Conservation (phyloP, 2,329 filamentous ascomycete species). For the Clonostachys byssicola region DNA sequence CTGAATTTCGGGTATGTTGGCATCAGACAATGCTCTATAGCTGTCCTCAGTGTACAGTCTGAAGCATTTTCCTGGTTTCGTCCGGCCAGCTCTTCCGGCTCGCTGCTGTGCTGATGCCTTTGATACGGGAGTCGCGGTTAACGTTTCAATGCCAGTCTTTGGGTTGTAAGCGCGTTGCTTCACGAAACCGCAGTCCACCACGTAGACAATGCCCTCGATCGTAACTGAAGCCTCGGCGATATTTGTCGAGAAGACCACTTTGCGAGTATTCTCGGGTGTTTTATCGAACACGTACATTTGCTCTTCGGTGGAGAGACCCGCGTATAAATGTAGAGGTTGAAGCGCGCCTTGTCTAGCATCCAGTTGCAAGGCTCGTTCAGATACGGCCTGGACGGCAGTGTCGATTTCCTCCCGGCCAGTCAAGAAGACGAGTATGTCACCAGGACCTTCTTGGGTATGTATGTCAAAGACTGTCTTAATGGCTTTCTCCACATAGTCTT, state of each 20-base stretch:
- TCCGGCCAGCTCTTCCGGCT: conserved; percentile 85
- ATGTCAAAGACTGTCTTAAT: conserved; percentile 85
- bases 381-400: conserved; percentile 70
- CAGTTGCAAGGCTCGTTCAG: conserved; percentile 64
- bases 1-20: conserved; percentile 86
- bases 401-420: conserved; percentile 95
- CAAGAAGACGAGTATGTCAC: conserved; percentile 87
- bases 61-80: conserved; percentile 89
- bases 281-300: conserved; percentile 95
- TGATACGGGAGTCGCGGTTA: conserved; percentile 78
- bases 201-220: conserved; percentile 86
- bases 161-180: conserved; percentile 87
- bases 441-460: conserved; percentile 72
- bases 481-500: conserved; percentile 83
- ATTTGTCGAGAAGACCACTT: conserved; percentile 91
- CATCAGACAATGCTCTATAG: conserved; percentile 61
- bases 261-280: conserved; percentile 74
- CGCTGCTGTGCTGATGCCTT: conserved; percentile 92
- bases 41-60: conserved; percentile 80
- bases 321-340: conserved; percentile 70
- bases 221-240: conserved; percentile 96
- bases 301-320: conserved; percentile 82
- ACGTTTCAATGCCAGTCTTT: conserved; percentile 77
- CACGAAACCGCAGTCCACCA: conserved; percentile 86
- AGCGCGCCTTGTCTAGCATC: conserved; percentile 21